Percentiles rank a stretch among this genome's conserved stretches.
Conservation (phyloP, 192 early-diverging fungal genomes). For the Thoreauomyces humboldtii region DNA sequence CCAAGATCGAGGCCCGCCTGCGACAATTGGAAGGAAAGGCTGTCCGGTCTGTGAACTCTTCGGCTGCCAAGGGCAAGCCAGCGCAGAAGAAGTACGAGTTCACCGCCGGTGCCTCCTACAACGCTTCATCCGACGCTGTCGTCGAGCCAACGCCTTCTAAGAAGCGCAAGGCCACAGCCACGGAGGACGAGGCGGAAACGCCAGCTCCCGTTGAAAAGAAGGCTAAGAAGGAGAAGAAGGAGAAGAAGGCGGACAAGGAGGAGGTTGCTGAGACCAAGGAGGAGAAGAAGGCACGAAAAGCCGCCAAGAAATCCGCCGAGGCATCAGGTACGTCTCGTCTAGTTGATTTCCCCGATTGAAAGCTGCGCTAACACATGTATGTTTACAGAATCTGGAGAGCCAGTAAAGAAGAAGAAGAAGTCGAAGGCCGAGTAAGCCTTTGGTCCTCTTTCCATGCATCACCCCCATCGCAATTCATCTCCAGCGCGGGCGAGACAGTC, state of each 20-base stretch:
- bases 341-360: background rate
- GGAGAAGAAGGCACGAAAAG: slow-evolving; percentile 12
- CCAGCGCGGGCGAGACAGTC: too few species aligned
- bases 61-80: slow-evolving; percentile 69
- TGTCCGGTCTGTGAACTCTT: slow-evolving; percentile 50
- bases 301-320: slow-evolving; percentile 1
- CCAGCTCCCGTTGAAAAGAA: slow-evolving; percentile 48
- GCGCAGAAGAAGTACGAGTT: slow-evolving; percentile 65
- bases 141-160: slow-evolving; percentile 36
- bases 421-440: slow-evolving; percentile 9
- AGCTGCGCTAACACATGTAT: background rate
- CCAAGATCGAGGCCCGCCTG: slow-evolving; percentile 84
- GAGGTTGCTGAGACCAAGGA: slow-evolving; percentile 11
- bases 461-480: too few species aligned
- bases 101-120: slow-evolving; percentile 39
- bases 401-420: slow-evolving; percentile 40
- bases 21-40: slow-evolving; percentile 84
- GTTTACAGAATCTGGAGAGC: background rate
- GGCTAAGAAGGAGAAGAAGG: slow-evolving; percentile 45
- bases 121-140: slow-evolving; percentile 43
- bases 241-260: slow-evolving; percentile 45
- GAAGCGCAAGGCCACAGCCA: slow-evolving; percentile 40
- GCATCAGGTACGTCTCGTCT: slow-evolving; percentile 9
- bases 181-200: slow-evolving; percentile 41
- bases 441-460: too few species aligned